These are phyloP conservation scores for Phytophthora sojae DNA, from an alignment of 352 stramenopile genomes.

Conservation along the genomic window DNA sequence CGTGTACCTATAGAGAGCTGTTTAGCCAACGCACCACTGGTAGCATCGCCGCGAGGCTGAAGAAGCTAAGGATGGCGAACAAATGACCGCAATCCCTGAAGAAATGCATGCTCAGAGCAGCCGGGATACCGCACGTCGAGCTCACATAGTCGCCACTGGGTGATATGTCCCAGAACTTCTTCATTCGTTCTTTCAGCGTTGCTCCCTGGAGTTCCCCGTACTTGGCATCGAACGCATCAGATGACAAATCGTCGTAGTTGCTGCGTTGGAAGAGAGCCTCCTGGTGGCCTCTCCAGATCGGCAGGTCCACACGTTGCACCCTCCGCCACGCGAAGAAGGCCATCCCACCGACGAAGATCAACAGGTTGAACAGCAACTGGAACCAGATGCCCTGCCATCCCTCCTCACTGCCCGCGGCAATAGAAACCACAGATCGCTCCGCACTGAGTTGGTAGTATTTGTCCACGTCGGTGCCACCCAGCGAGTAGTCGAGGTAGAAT, in stretches of 20 bases:
- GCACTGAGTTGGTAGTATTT: slow-evolving; percentile 61
- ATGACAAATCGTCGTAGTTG: slow-evolving; percentile 72
- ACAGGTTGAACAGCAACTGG: slow-evolving; percentile 67
- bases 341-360: slow-evolving; percentile 60
- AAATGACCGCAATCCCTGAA: slow-evolving; percentile 71
- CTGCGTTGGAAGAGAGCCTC: slow-evolving; percentile 74
- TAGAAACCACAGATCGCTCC: slow-evolving; percentile 59
- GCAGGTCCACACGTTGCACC: slow-evolving; percentile 59
- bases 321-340: slow-evolving; percentile 73
- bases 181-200: slow-evolving; percentile 51
- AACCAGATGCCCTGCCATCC: slow-evolving; percentile 78
- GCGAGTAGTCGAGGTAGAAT: slow-evolving; percentile 68
- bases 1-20: neutral
- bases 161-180: slow-evolving; percentile 53
- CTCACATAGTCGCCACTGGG: slow-evolving; percentile 66
- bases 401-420: slow-evolving; percentile 47
- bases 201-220: slow-evolving; percentile 57
- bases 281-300: slow-evolving; percentile 69
- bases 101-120: slow-evolving; percentile 71
- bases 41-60: slow-evolving; percentile 73
- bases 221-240: slow-evolving; percentile 47
- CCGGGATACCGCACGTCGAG: slow-evolving; percentile 72
- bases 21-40: slow-evolving; percentile 62
- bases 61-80: slow-evolving; percentile 68
- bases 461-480: slow-evolving; percentile 42